Conservation (phyloP, 371 early-diverging fungal species). For the Mortierella sp. region DNA sequence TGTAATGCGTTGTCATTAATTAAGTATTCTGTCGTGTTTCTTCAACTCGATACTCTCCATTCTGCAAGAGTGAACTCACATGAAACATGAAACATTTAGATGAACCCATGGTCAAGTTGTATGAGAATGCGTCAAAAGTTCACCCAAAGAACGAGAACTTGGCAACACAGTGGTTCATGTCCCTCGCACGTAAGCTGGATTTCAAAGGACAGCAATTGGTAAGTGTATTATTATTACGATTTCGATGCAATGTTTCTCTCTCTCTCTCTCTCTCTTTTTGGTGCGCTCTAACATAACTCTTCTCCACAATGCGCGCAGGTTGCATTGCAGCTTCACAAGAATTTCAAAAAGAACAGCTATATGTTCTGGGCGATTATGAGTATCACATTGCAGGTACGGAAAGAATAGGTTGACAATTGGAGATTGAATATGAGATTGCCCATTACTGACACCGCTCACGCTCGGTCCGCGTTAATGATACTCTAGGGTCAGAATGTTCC, state of each 20-base stretch:
- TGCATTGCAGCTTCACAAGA: constrained; percentile 85
- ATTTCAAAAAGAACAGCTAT: constrained; percentile 82
- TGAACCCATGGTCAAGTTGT: constrained; percentile 76
- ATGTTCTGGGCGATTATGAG: constrained; percentile 92
- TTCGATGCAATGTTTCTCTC: too few species aligned
- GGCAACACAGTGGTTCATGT: constrained; percentile 88
- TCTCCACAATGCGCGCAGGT: constrained; percentile 56
- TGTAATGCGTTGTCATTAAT: constrained; percentile 56
- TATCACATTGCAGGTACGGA: constrained; percentile 72
- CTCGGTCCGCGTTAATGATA: neutral
- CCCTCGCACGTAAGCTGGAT: constrained; percentile 79
- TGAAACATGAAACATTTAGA: constrained; percentile 51
- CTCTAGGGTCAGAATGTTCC: constrained; percentile 49
- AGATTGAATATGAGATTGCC: neutral
- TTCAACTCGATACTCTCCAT: neutral
- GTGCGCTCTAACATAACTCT: neutral
- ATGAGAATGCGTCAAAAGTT: constrained; percentile 75
- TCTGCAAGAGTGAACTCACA: neutral
- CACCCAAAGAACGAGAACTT: constrained; percentile 82
- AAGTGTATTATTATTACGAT: neutral
- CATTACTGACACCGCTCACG: neutral
- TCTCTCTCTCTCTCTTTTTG: neutral
- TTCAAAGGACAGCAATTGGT: constrained; percentile 83
- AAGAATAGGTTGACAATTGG: neutral
- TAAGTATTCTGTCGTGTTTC: neutral